Conservation (phyloP, 768 basidiomycete species). For the Auricularia cornea region DNA sequence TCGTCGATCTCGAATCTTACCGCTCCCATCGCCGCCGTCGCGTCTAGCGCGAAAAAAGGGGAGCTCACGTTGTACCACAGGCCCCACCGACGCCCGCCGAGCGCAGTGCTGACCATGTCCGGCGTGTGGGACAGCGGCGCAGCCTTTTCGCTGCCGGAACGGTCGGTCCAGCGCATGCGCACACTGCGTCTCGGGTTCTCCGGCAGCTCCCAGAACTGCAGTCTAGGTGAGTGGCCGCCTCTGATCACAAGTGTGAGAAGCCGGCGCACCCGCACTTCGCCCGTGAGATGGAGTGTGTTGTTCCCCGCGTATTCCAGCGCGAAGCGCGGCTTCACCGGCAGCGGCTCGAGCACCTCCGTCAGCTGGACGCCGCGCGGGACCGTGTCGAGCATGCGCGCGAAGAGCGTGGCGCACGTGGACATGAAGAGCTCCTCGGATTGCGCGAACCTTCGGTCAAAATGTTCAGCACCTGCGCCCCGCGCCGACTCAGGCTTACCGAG, state of each 20-base stretch:
- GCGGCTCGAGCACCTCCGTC: constrained; percentile 28
- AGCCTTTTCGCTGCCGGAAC: no score
- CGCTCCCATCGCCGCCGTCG: background rate
- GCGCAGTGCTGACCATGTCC: no score
- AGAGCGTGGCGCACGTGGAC: constrained; percentile 30
- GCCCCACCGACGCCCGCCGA: background rate
- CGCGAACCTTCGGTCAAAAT: constrained; percentile 17
- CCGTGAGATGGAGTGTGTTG: background rate
- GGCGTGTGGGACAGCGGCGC: no score
- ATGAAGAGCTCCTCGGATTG: constrained; percentile 25
- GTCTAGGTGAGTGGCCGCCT: no score
- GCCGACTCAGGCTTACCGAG: constrained; percentile 19
- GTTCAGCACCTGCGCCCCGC: background rate
- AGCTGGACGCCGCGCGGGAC: constrained; percentile 38
- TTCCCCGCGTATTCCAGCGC: background rate
- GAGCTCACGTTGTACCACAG: background rate
- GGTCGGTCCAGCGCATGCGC: no score
- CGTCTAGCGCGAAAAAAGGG: background rate
- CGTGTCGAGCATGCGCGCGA: constrained; percentile 41
- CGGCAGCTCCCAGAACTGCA: no score
- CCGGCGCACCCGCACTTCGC: background rate
- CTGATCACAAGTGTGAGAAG: background rate
- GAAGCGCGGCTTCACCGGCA: background rate
- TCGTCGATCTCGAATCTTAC: background rate
- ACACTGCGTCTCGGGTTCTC: constrained; percentile 18